phyloP scores from a whole-genome alignment of 345 rosid genomes.

The Eucalyptus regnans region DNA sequence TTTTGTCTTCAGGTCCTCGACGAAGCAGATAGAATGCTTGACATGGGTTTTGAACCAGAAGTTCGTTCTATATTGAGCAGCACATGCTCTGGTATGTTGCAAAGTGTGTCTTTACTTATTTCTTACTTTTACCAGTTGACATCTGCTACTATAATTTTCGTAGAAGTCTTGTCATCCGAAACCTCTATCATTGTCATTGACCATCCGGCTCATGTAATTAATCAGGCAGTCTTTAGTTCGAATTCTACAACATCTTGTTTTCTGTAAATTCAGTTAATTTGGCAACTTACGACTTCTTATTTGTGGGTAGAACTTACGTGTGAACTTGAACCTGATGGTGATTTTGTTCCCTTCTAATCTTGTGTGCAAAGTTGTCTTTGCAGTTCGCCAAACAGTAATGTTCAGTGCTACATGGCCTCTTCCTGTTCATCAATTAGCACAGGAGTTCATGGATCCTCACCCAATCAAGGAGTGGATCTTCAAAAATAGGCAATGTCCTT shows the following conservation, averaged over 20 bases:
- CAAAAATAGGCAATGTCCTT: neutral
- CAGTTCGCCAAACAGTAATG: slow-evolving; percentile 95
- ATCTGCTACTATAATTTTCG: neutral
- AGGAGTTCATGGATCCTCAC: slow-evolving; percentile 88
- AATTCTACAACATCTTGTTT: neutral
- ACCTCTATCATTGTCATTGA: too few species aligned
- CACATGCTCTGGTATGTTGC: slow-evolving; percentile 49
- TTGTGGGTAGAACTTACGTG: neutral
- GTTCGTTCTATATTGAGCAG: slow-evolving; percentile 79
- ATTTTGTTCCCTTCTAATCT: neutral
- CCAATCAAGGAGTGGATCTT: slow-evolving; percentile 65
- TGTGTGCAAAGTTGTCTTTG: neutral
- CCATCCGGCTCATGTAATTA: neutral
- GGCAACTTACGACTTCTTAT: neutral
- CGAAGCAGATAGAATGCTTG: slow-evolving; percentile 99
- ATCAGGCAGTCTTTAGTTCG: neutral
- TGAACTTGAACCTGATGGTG: neutral
- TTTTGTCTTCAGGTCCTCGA: slow-evolving; percentile 61
- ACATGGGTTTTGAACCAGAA: slow-evolving; percentile 90
- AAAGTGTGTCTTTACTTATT: neutral
- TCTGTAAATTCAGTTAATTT: neutral
- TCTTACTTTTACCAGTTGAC: neutral
- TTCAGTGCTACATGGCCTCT: slow-evolving; percentile 96
- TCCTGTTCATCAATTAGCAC: slow-evolving; percentile 75
- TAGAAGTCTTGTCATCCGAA: neutral